Base-by-base conservation (phyloP, 441 rosid species). In the Aquilaria agallochum region DNA sequence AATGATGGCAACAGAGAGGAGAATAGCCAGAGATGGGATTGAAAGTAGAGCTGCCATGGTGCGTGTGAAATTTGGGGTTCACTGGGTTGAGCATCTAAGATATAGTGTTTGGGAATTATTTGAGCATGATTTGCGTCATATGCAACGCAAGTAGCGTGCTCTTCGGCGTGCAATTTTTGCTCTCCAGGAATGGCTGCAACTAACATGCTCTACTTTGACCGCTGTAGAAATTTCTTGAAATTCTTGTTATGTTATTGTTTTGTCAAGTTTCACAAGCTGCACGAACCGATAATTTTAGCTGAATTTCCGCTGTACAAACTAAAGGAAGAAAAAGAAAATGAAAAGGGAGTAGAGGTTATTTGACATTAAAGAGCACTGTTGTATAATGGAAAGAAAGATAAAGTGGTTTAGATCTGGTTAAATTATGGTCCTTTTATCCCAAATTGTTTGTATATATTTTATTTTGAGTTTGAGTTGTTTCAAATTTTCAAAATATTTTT, bases 121-220 rank as follows among this genome's bases (percentile, higher is more conserved):
- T 67, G 58, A 70, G 79, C 56, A 76, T 83, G 88, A 66, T 64
- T 46, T 66, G 72, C 68, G 71, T 59, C 82, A 80, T 78, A 20
- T 20, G 27, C 27, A 20, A 20, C 27, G 79, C 77, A 69, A 65
- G 79, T 68, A 64, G 76, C 72, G 81, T 83, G 82, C 70, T 62
- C 31, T 73, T 78, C 69, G 55, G 52, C 82, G 79, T 71, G 76
- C 78, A 67, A 20, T 78, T 79, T 72, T 69, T 79, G 81, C 70
- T 77, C 63, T 48, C 58, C 34, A 11, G 15, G 55, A 30, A 31
- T 33, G 53, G 7, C 11, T 7, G 12, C 56, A 31, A 44, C 58
- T 5, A 30, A 34, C 50, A 6, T 34, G 10, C 55, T 31, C 14
- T 27, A 8, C 58, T 53, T 60, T 55, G 58, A 55, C 58, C 5